A percentile compares a stretch with the other conserved stretches of the same genome.
phyloP scores from a whole-genome alignment of 192 early-diverging fungal genomes.

The Coemansia guatemalensis region DNA sequence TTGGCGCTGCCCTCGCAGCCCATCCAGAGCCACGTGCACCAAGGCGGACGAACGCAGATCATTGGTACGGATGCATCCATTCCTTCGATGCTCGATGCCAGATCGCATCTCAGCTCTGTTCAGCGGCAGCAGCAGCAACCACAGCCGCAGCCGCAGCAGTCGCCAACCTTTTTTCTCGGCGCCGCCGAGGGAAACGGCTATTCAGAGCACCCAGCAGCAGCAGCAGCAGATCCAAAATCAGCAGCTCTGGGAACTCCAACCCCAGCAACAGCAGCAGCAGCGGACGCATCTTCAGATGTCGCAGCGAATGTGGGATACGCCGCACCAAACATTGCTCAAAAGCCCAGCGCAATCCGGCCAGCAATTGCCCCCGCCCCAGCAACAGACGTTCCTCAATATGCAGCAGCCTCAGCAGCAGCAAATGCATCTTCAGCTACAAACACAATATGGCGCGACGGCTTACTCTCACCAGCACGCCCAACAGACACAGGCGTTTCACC shows the following conservation, averaged over 20 bases:
- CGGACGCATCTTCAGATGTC: constrained; percentile 27
- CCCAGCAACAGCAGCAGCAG: constrained; percentile 27
- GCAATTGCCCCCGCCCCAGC: constrained; percentile 21
- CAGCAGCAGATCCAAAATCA: constrained; percentile 26
- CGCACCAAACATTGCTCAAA: constrained; percentile 34
- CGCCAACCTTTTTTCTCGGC: constrained; percentile 52
- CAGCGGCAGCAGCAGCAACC: constrained; percentile 36
- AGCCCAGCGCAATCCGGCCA: constrained; percentile 19
- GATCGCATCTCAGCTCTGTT: constrained; percentile 19
- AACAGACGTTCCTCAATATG: constrained; percentile 33
- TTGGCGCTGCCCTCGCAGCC: constrained; percentile 40
- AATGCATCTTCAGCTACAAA: constrained; percentile 37
- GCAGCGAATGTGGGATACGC: constrained; percentile 29
- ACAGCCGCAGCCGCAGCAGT: constrained; percentile 47
- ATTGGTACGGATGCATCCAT: constrained; percentile 16
- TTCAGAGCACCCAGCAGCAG: constrained; percentile 44
- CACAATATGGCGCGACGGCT: constrained; percentile 32
- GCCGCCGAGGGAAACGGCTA: constrained; percentile 57
- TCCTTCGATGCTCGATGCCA: constrained; percentile 27
- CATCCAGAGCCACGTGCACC: constrained; percentile 33
- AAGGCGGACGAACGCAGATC: constrained; percentile 13
- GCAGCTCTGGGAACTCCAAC: constrained; percentile 27
- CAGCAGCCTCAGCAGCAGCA: constrained; percentile 21
- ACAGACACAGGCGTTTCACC: constrained; percentile 18
- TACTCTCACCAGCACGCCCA: constrained; percentile 38